These are phyloP conservation scores for Crucihimalaya himalaica DNA, from an alignment of 345 rosid species.

Conservation along the genomic window DNA sequence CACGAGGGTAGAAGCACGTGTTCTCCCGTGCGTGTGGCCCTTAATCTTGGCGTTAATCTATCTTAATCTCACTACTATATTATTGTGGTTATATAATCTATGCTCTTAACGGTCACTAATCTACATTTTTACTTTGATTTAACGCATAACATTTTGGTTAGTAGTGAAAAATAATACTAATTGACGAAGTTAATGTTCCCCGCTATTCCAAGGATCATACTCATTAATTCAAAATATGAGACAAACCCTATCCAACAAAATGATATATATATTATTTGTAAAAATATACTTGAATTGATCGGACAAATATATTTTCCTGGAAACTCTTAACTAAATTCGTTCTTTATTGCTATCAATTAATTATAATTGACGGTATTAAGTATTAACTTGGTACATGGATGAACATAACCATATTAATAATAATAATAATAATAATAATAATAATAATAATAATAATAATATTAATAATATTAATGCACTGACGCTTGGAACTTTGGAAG, in stretches of 20 bases:
- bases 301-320: not conserved
- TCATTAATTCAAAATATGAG: not conserved
- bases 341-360: not conserved
- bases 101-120: slow-evolving; percentile 26
- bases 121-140: not conserved
- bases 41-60: slow-evolving; percentile 40
- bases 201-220: not conserved
- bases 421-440: not conserved
- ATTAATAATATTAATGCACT: too few relatives aligned
- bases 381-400: not conserved
- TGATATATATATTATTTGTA: not conserved
- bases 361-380: not conserved
- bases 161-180: not conserved
- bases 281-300: not conserved
- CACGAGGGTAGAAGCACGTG: slow-evolving; percentile 36
- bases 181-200: not conserved
- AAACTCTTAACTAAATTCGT: not conserved
- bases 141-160: not conserved
- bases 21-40: slow-evolving; percentile 38
- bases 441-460: too few relatives aligned
- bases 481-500: slow-evolving; percentile 28
- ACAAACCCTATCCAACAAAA: not conserved
- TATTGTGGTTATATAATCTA: slow-evolving; percentile 18
- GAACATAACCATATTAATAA: not conserved
- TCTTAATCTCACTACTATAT: slow-evolving; percentile 6